Evolutionary conservation across 179 eudicot genomes (phyloP).

Genomic region (Gypsophila paniculata): DNA sequence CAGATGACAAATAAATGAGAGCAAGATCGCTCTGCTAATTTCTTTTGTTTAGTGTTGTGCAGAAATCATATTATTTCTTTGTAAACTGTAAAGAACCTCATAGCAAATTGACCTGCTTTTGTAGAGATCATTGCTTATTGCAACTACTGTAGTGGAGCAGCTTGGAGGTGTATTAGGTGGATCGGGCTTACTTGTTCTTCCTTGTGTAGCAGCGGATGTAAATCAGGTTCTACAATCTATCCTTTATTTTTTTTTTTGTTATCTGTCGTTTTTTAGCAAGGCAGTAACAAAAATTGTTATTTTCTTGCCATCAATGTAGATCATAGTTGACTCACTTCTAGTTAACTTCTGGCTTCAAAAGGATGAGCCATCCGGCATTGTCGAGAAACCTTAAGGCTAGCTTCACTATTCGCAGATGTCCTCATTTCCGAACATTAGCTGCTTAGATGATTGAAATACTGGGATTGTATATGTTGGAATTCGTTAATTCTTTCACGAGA

Average conservation of each 20-base stretch:
- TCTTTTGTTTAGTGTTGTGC: not conserved
- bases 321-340: conserved; percentile 41
- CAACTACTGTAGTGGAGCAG: conserved; percentile 44
- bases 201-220: conserved; percentile 43
- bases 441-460: not conserved
- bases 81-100: not conserved
- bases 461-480: conserved; percentile 10
- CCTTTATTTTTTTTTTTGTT: not conserved
- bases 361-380: conserved; percentile 33
- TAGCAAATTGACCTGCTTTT: conserved; percentile 13
- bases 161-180: conserved; percentile 40
- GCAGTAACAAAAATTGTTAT: conserved; percentile 16
- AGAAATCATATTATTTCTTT: not conserved
- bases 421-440: conserved; percentile 8
- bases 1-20: not conserved
- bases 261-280: conserved; percentile 1
- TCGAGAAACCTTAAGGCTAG: conserved; percentile 29
- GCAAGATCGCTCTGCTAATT: not conserved
- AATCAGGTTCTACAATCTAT: conserved; percentile 36
- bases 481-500: conserved; percentile 16
- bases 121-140: conserved; percentile 40
- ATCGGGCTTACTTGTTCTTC: conserved; percentile 45
- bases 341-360: conserved; percentile 43
- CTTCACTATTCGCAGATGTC: not conserved
- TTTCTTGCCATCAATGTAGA: conserved; percentile 31